Evolutionary conservation across 192 early-diverging fungal genomes (phyloP).

Genomic region (Backusella circina): DNA sequence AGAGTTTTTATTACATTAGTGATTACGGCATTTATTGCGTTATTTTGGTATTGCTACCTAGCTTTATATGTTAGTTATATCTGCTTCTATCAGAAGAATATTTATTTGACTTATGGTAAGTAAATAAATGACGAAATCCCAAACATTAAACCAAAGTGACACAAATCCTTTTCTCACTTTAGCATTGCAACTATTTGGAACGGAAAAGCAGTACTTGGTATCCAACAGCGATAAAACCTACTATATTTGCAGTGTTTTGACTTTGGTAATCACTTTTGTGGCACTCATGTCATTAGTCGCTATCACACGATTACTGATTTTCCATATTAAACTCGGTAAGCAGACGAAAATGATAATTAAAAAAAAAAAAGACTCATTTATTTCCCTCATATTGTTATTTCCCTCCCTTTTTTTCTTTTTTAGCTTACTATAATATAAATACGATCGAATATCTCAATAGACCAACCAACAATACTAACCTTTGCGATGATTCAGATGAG

Average conservation of each 20-base stretch:
- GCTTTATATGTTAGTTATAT: constrained; percentile 7
- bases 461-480: background rate
- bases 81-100: constrained; percentile 5
- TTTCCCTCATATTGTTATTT: background rate
- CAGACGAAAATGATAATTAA: background rate
- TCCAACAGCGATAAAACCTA: background rate
- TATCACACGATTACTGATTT: constrained; percentile 13
- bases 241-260: constrained; percentile 3
- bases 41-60: constrained; percentile 24
- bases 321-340: constrained; percentile 25
- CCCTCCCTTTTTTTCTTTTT: background rate
- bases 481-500: constrained; percentile 11
- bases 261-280: background rate
- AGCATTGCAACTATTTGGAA: background rate
- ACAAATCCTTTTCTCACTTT: background rate
- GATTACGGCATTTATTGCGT: background rate
- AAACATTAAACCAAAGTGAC: background rate
- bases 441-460: constrained; percentile 30
- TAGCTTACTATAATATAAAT: constrained; percentile 23
- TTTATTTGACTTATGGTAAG: constrained; percentile 20
- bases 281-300: constrained; percentile 8
- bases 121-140: background rate
- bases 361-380: background rate
- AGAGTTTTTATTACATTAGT: constrained; percentile 28
- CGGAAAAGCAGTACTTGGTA: background rate